Evolutionary conservation across 108 stramenopile species (phyloP), one percentile per base, ranked within the genome.

Genomic region (Pseudonitzschia delicatissima): DNA sequence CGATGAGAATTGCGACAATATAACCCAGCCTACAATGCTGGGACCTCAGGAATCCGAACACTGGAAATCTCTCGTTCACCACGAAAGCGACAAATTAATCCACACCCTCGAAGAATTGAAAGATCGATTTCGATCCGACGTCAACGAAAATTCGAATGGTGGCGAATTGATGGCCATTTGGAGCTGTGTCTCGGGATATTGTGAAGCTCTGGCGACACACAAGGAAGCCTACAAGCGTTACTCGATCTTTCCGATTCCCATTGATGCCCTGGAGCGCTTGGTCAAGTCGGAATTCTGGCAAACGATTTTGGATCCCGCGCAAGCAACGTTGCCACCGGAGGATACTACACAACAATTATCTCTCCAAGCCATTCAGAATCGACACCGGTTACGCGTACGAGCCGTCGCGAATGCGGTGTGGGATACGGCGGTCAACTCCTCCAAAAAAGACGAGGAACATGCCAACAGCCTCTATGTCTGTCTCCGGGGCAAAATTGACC

Each of bases 141-240:
- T 81, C 27, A 50, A 47, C 2, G 45, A 36, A 34, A 58, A 4
- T 62, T 12, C 4, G 6, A 25, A 62, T 2, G 63, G 71, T 12
- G 36, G 67, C 39, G 27, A 44, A 11, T 28, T 44, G 61, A 62
- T 86, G 36, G 85, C 85, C 3, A 17, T 74, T 1, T 86, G 85
- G 85, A 83, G 82, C 62, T 76, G 74, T 59, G 59, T 86, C 25
- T 47, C 66, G 15, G 85, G 85, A 12, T 86, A 86, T 59, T 78
- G 77, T 45, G 85, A 86, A 64, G 73, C 85, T 0, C 35, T 86
- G n/a, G 42, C 77, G 9, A 86, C 85, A 2, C 82, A 86, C 42
- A 81, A 79, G 32, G 73, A 78, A 18, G 48, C 58, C 15, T 27
- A 44, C 6, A 40, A 62, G 11, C 70, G 85, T 7, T 79, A 77